These are phyloP conservation scores for Marsdenia floribunda DNA, from an alignment of 257 asterid species.

Conservation along the genomic window DNA sequence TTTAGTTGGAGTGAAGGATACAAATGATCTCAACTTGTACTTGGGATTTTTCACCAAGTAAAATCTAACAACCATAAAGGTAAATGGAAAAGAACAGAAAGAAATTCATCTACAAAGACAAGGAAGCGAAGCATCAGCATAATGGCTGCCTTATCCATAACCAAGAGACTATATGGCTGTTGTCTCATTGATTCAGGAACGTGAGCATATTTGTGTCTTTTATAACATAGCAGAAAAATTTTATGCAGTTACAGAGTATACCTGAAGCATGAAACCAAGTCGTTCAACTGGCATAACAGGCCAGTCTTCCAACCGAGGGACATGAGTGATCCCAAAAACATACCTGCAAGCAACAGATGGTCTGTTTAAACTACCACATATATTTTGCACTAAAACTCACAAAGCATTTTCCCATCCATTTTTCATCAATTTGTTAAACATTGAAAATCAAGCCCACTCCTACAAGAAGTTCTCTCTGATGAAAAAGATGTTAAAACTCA, in stretches of 20 bases:
- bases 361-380: not conserved
- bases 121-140: not conserved
- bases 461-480: not conserved
- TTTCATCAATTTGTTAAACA: not conserved
- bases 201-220: not conserved
- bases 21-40: not conserved
- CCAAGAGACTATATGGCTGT: not conserved
- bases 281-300: constrained; percentile 97
- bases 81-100: not conserved
- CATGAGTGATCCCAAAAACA: constrained; percentile 91
- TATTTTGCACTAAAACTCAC: not conserved
- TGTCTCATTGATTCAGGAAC: not conserved
- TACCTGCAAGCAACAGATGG: constrained; percentile 46
- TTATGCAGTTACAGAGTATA: constrained; percentile 16
- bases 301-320: constrained; percentile 96
- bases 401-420: not conserved
- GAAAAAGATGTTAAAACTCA: not conserved
- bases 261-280: constrained; percentile 94
- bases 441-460: not conserved
- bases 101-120: not conserved
- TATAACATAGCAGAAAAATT: not conserved
- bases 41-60: not conserved
- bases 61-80: not conserved
- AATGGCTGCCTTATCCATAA: not conserved
- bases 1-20: not conserved